These are phyloP conservation scores for Epichloe aotearoae DNA, from an alignment of 2,329 filamentous ascomycete species.

Conservation along the genomic window DNA sequence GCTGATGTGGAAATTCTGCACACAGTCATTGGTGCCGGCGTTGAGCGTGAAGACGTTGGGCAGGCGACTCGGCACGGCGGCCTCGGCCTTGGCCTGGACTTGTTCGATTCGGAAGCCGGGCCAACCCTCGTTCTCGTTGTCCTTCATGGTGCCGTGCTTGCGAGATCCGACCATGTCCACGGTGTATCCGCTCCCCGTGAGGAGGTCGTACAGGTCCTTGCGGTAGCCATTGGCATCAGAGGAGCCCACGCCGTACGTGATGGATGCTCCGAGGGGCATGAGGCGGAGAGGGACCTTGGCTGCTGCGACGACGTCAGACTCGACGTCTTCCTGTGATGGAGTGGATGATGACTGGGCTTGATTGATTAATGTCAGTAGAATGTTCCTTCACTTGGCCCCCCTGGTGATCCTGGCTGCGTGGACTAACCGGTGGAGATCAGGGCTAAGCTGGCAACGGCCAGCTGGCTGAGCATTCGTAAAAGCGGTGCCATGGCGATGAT, in stretches of 20 bases:
- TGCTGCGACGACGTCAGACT: background rate
- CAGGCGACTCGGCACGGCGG: constrained; percentile 16
- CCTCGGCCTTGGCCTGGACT: constrained; percentile 20
- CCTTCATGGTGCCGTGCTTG: constrained; percentile 23
- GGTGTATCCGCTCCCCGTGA: constrained; percentile 19
- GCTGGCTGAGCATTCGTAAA: constrained; percentile 5
- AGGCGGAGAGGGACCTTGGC: constrained; percentile 23
- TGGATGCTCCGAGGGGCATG: constrained; percentile 31
- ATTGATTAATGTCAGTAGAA: background rate
- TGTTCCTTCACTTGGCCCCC: background rate
- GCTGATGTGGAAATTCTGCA: constrained; percentile 18
- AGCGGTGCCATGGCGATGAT: constrained; percentile 6
- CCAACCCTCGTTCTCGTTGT: constrained; percentile 33
- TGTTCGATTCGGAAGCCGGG: constrained; percentile 27
- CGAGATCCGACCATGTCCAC: constrained; percentile 19
- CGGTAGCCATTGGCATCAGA: constrained; percentile 28
- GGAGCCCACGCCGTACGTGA: constrained; percentile 25
- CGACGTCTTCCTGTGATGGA: background rate
- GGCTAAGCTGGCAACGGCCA: constrained; percentile 14
- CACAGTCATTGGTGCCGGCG: constrained; percentile 30
- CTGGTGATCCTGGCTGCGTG: background rate
- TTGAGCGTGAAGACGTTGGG: constrained; percentile 30
- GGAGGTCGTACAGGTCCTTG: constrained; percentile 16
- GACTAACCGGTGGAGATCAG: constrained; percentile 7
- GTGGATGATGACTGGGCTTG: background rate